Evolutionary conservation across 2,329 filamentous ascomycete genomes (phyloP).

Genomic region (Lachnellula arida): DNA sequence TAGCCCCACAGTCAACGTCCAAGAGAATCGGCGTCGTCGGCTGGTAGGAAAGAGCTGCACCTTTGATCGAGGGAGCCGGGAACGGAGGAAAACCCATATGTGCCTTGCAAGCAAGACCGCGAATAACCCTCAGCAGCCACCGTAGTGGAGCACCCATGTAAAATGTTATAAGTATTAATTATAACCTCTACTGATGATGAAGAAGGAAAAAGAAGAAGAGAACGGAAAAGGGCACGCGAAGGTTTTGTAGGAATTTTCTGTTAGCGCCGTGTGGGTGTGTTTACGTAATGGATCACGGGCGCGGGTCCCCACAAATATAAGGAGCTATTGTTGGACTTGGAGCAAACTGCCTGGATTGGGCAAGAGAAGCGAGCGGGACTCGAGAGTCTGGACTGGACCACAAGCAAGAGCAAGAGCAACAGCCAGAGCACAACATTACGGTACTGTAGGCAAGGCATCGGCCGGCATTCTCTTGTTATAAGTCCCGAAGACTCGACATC

Average conservation of each 20-base stretch:
- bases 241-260: conserved; percentile 13
- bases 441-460: background rate
- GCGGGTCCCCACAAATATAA: background rate
- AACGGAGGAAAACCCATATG: conserved; percentile 38
- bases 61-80: conserved; percentile 38
- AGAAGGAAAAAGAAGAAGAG: conserved; percentile 15
- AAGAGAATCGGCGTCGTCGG: conserved; percentile 32
- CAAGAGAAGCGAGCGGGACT: background rate
- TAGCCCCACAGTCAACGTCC: conserved; percentile 41
- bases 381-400: background rate
- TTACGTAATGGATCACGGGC: too few relatives aligned
- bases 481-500: too few relatives aligned
- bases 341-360: background rate
- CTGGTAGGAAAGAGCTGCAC: conserved; percentile 41
- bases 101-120: conserved; percentile 12
- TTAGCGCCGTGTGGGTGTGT: conserved; percentile 1
- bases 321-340: background rate
- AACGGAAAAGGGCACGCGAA: background rate
- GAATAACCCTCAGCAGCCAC: conserved; percentile 39
- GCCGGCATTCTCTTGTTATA: too few relatives aligned
- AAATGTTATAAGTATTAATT: conserved; percentile 35
- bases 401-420: background rate
- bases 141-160: conserved; percentile 36
- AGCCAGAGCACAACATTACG: background rate
- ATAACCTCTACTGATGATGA: conserved; percentile 36